Evolutionary conservation across 768 basidiomycete genomes (phyloP).

Genomic region (Asterophora parasitica): DNA sequence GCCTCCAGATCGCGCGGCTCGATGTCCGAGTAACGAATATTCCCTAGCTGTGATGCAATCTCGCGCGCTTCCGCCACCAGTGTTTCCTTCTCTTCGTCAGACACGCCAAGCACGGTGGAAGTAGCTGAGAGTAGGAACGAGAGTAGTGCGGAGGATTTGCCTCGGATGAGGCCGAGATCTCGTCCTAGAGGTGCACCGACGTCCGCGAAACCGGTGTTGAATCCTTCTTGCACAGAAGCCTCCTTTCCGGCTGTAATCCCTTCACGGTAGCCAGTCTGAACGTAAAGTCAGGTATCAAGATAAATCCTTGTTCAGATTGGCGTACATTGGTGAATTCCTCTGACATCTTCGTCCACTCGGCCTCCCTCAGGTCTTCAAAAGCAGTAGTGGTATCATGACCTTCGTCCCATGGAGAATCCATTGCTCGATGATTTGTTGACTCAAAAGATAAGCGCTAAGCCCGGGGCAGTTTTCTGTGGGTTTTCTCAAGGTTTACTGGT

Average conservation of each 20-base stretch:
- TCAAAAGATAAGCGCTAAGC: too few species aligned
- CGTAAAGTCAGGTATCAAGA: neutral
- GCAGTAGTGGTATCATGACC: slow-evolving; percentile 21
- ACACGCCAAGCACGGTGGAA: neutral
- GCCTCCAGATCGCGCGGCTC: slow-evolving; percentile 75
- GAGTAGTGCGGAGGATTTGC: slow-evolving; percentile 59
- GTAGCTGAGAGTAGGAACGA: slow-evolving; percentile 41
- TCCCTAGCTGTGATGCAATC: slow-evolving; percentile 51
- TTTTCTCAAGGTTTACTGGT: too few species aligned
- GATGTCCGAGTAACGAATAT: slow-evolving; percentile 66
- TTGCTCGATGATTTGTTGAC: slow-evolving; percentile 11
- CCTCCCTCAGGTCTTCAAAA: slow-evolving; percentile 31
- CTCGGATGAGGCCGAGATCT: slow-evolving; percentile 74
- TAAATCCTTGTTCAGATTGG: neutral
- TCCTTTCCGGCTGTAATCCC: slow-evolving; percentile 94
- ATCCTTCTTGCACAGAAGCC: slow-evolving; percentile 80
- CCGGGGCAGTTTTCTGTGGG: too few species aligned
- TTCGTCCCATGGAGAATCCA: slow-evolving; percentile 65
- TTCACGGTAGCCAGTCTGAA: slow-evolving; percentile 90
- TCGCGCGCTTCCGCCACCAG: slow-evolving; percentile 43
- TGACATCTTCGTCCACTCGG: slow-evolving; percentile 67
- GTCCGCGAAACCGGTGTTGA: slow-evolving; percentile 77
- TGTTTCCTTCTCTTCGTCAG: slow-evolving; percentile 10
- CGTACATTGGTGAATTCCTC: slow-evolving; percentile 68
- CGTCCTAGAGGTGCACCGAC: slow-evolving; percentile 73